Conservation (phyloP, 75 land plant species). For the Pinus albicaulis region DNA sequence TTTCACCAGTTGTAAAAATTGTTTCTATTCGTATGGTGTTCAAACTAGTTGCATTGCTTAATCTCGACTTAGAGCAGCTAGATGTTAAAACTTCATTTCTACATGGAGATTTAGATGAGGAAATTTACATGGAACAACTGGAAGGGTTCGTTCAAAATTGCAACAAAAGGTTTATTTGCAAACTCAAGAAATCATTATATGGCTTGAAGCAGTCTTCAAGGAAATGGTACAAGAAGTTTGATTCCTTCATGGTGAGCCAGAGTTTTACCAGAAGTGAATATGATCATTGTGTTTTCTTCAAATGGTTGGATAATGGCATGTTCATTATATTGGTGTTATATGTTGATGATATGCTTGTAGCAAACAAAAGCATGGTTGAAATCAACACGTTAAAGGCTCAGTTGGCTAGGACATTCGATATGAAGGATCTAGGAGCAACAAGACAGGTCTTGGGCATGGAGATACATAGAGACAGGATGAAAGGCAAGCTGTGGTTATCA, state of each 20-base stretch:
- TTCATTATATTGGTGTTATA: constrained; percentile 17
- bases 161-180: constrained; percentile 22
- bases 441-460: constrained; percentile 25
- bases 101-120: constrained; percentile 20
- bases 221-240: constrained; percentile 25
- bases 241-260: constrained; percentile 19
- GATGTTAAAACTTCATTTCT: constrained; percentile 25
- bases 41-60: background rate
- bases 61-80: constrained; percentile 21
- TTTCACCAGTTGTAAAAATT: constrained; percentile 16
- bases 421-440: constrained; percentile 32
- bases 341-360: constrained; percentile 37
- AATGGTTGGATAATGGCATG: background rate
- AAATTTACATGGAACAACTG: constrained; percentile 20
- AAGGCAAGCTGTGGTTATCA: background rate
- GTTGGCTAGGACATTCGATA: constrained; percentile 9
- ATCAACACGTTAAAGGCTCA: constrained; percentile 13
- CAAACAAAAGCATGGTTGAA: background rate
- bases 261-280: constrained; percentile 8
- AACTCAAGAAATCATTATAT: constrained; percentile 25
- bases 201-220: constrained; percentile 27
- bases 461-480: constrained; percentile 11
- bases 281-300: background rate
- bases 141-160: constrained; percentile 20
- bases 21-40: background rate